These are phyloP conservation scores for Alternaria ventricosa DNA, from an alignment of 2,329 filamentous ascomycete genomes.

Conservation along the genomic window DNA sequence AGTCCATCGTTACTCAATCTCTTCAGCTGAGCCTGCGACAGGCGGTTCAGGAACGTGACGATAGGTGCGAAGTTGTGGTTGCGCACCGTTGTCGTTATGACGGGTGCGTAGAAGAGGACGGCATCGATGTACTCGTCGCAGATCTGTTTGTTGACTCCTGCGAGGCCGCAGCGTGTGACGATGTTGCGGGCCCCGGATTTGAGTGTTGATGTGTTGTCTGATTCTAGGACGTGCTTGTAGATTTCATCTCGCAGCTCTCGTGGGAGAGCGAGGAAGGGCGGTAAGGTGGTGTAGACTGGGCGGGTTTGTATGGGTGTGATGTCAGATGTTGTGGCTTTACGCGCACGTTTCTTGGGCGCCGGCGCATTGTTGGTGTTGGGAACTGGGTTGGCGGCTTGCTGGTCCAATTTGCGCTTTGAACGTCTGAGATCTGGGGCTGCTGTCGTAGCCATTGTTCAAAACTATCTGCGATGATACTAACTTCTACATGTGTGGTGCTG, in stretches of 20 bases:
- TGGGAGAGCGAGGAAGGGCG: conserved; percentile 20
- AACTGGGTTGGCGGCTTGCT: not conserved
- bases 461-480: accelerated
- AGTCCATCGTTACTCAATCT: not conserved
- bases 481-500: not conserved
- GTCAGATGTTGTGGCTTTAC: not conserved
- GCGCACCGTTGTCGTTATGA: conserved; percentile 17
- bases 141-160: conserved; percentile 18
- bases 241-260: conserved; percentile 26
- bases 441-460: not conserved
- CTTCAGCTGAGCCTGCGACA: conserved; percentile 17
- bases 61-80: conserved; percentile 27
- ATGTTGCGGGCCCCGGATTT: conserved; percentile 8
- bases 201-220: conserved; percentile 1
- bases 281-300: not conserved
- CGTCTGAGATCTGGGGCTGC: not conserved
- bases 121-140: conserved; percentile 19
- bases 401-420: conserved; percentile 2
- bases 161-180: conserved; percentile 17
- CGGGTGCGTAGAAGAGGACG: conserved; percentile 17
- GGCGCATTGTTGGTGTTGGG: not conserved
- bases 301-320: not conserved
- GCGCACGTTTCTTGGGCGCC: not conserved
- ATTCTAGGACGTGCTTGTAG: conserved; percentile 17
- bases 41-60: conserved; percentile 23